Percentiles rank a stretch among this genome's conserved stretches.
Conservation (phyloP, 768 basidiomycete species). For the Melanogaster broomeanus region DNA sequence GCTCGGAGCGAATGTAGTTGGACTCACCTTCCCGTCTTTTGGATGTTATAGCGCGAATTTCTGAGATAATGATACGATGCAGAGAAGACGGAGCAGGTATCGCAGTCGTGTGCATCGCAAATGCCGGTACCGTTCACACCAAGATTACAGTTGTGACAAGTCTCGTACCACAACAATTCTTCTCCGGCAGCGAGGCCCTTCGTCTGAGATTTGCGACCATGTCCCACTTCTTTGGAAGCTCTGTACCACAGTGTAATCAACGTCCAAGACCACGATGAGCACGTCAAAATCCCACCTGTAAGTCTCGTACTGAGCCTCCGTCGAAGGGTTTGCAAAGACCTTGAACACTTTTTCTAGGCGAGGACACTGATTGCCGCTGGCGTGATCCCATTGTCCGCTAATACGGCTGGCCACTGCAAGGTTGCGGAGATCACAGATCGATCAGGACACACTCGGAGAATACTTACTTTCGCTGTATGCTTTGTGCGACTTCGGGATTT, state of each 20-base stretch:
- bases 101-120: background rate
- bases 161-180: background rate
- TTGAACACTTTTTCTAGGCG: background rate
- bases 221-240: background rate
- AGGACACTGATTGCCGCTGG: background rate
- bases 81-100: background rate
- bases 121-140: background rate
- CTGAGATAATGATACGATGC: background rate
- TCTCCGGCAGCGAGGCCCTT: background rate
- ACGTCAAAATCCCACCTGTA: background rate
- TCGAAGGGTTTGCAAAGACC: background rate
- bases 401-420: background rate
- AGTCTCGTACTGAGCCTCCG: background rate
- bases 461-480: background rate
- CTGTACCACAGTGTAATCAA: background rate
- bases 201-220: background rate
- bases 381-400: background rate
- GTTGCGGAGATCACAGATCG: background rate
- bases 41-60: background rate
- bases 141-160: background rate
- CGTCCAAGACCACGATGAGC: no score
- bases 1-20: background rate
- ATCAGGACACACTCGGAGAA: background rate
- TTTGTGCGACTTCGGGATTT: background rate
- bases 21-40: background rate